These are phyloP conservation scores for Pyrrhoderma noxium DNA, from an alignment of 1,284 basidiomycete species.

Conservation along the genomic window DNA sequence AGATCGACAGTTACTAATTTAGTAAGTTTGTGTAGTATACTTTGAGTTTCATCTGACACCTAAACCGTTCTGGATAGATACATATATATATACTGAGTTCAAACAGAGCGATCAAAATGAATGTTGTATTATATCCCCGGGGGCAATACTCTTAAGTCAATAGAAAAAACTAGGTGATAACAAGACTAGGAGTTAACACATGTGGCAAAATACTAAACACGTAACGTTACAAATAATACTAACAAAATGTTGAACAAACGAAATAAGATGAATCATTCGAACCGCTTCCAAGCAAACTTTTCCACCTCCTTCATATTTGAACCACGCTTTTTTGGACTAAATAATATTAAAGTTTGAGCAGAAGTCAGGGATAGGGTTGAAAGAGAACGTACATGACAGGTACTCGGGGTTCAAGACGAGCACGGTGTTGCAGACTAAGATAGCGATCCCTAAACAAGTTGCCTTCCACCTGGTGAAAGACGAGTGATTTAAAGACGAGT, in stretches of 20 bases:
- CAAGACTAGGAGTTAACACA: too few relatives aligned
- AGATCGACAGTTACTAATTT: too few relatives aligned
- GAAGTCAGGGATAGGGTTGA: conserved; percentile 7
- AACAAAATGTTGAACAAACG: background rate
- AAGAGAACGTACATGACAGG: conserved; percentile 57
- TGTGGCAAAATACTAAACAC: too few relatives aligned
- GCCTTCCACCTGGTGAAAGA: conserved; percentile 87
- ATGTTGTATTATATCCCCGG: too few relatives aligned
- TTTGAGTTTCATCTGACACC: too few relatives aligned
- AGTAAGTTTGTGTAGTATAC: too few relatives aligned
- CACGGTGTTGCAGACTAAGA: conserved; percentile 72
- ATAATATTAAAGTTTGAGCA: conserved; percentile 13
- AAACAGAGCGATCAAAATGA: too few relatives aligned
- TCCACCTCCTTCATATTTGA: conserved; percentile 71
- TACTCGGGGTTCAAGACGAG: conserved; percentile 67
- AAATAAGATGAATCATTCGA: conserved; percentile 36
- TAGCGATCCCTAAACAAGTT: conserved; percentile 91
- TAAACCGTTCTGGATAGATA: too few relatives aligned
- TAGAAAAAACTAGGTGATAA: too few relatives aligned
- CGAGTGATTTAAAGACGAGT: conserved; percentile 4
- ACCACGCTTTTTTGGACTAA: conserved; percentile 57
- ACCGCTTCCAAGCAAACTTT: conserved; percentile 84
- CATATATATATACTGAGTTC: too few relatives aligned
- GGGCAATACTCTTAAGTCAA: too few relatives aligned
- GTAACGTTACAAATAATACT: background rate